Evolutionary conservation across 768 basidiomycete genomes (phyloP), one percentile per base, ranked within the genome.

Genomic region (Pilatotrama ljubarskyi): DNA sequence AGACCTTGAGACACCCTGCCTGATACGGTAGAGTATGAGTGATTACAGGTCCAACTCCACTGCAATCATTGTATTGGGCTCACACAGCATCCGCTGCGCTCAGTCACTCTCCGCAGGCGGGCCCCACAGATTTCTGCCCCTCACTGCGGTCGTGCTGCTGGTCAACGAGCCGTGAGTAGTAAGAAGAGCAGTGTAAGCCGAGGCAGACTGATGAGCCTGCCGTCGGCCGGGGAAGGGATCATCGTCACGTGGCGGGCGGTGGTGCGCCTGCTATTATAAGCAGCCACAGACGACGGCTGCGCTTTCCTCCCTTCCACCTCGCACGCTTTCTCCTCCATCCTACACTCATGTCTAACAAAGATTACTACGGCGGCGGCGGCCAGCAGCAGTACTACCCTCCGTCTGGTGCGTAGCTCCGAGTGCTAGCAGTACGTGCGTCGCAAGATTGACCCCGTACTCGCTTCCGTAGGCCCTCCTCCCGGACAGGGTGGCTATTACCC

Each of bases 401-500:
- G 10, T 75, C 67, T 69, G 84, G 84, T 82, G 15, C 14, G 78
- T 72, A 2, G 26, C 22, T 10, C 15, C 18, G 44, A 5, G 5
- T 15, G 6, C 2, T 6, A 17, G 5, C 37, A 37, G 17, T 14
- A 15, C 17, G 9, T 9, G 32, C n/a, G 3, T 18, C 18, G 17
- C 4, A 17, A 7, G 24, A 32, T 26, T 68, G 76, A 74, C 3
- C 18, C 20, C 68, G 63, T 59, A 68, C 22, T 20, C 22, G 17
- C 38, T 32, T 32, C 29, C 9, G 8, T 69, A 82, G 79, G 80
- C 32, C 77, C 80, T 42, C 82, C 84, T n/a, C 82, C 77, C 29
- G 79, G 79, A 32, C 84, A 86, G 65, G 87, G 85, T 42, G 84
- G 84, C 36, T 89, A 90, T 70, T 89, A 90, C 65, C 88, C 80